Evolutionary conservation across 257 asterid genomes (phyloP).

Genomic region (Eucommia ulmoides): DNA sequence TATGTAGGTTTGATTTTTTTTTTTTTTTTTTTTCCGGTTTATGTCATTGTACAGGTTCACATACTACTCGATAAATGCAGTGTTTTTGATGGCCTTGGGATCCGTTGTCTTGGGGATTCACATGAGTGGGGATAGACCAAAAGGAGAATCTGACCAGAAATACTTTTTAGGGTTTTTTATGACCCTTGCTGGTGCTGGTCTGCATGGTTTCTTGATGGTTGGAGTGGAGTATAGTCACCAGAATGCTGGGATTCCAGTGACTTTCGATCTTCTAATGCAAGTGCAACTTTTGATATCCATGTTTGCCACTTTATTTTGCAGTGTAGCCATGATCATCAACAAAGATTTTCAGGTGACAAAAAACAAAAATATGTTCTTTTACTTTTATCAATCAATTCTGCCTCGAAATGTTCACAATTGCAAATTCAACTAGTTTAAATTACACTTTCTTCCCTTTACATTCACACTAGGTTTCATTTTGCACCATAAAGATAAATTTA

Average conservation of each 20-base stretch:
- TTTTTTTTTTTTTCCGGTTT: no score
- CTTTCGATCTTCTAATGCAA: slow-evolving; percentile 20
- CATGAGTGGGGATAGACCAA: no score
- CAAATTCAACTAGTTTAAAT: neutral
- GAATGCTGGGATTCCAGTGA: slow-evolving; percentile 18
- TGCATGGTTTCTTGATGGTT: slow-evolving; percentile 20
- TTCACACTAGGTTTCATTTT: no score
- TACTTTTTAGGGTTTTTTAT: slow-evolving; percentile 20
- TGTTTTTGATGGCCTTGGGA: slow-evolving; percentile 23
- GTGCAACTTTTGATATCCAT: slow-evolving; percentile 13
- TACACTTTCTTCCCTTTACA: neutral
- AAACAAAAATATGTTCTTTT: neutral
- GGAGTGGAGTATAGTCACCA: slow-evolving; percentile 16
- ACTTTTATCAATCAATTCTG: no score
- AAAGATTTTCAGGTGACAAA: slow-evolving; percentile 25
- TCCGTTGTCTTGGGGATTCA: slow-evolving; percentile 19
- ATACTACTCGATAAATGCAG: slow-evolving; percentile 13
- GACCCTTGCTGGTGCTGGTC: slow-evolving; percentile 20
- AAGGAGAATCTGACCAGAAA: slow-evolving; percentile 17
- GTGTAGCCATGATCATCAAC: slow-evolving; percentile 23
- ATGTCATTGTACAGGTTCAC: no score
- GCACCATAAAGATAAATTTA: no score
- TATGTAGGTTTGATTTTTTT: no score
- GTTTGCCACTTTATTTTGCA: slow-evolving; percentile 19
- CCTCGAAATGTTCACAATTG: neutral